A percentile compares a stretch with the other conserved stretches of the same genome.
These are phyloP conservation scores for Plantago coronopus DNA, from an alignment of 305 asterid genomes.

Conservation along the genomic window DNA sequence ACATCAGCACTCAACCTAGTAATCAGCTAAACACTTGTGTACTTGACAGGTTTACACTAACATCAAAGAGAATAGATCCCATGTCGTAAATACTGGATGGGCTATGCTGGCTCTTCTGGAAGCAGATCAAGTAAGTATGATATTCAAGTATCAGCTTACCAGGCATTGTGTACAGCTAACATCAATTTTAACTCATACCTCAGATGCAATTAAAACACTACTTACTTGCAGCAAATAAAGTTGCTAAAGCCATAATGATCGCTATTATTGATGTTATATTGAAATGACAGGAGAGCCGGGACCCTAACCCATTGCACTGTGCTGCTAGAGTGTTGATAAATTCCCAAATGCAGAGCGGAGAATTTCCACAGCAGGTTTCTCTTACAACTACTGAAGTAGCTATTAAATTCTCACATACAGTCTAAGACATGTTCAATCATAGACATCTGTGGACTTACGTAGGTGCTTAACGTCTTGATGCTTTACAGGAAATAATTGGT, in stretches of 20 bases:
- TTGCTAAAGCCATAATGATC: too few relatives aligned
- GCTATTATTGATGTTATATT: too few relatives aligned
- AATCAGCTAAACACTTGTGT: neutral
- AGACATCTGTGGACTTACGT: too few relatives aligned
- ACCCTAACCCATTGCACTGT: conserved; percentile 52
- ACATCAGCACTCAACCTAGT: too few relatives aligned
- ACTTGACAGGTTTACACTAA: conserved; percentile 46
- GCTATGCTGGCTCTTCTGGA: conserved; percentile 65
- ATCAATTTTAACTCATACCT: neutral
- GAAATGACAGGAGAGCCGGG: conserved; percentile 40
- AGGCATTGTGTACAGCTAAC: neutral
- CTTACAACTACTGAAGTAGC: neutral
- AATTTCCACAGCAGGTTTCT: conserved; percentile 76
- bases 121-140: conserved; percentile 63
- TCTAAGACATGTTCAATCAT: too few relatives aligned
- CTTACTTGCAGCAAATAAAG: neutral
- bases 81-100: conserved; percentile 61
- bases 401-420: neutral
- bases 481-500: conserved; percentile 18
- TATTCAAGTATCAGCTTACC: neutral
- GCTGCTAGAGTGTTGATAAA: conserved; percentile 59
- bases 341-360: conserved; percentile 71
- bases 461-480: neutral
- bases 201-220: neutral
- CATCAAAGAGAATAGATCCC: conserved; percentile 38